Evolutionary conservation across 2,329 filamentous ascomycete species (phyloP).

Genomic region (Parascedosporium putredinis): DNA sequence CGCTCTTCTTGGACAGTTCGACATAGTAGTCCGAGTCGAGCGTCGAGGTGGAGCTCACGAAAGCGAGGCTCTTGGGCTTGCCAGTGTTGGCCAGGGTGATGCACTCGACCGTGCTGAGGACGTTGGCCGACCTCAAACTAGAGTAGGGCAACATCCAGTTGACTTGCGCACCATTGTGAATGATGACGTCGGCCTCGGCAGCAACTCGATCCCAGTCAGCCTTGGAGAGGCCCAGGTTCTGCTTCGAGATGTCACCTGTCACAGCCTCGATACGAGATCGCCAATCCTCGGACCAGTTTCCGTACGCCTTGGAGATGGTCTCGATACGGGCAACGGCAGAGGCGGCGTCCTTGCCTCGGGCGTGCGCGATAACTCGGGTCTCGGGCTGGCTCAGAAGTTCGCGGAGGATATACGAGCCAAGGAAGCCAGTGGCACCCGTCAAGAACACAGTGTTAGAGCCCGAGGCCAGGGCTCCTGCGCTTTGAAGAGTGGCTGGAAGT

Average conservation of each 20-base stretch:
- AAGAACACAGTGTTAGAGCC: slow-evolving; percentile 55
- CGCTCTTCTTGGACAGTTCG: slow-evolving; percentile 54
- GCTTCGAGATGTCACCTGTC: slow-evolving; percentile 62
- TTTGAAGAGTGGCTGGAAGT: slow-evolving; percentile 31
- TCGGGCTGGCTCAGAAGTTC: slow-evolving; percentile 53
- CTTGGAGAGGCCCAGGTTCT: slow-evolving; percentile 61
- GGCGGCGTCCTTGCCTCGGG: slow-evolving; percentile 55
- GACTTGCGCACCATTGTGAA: slow-evolving; percentile 74
- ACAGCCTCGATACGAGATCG: slow-evolving; percentile 53
- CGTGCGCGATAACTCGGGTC: slow-evolving; percentile 59
- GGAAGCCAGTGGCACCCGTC: slow-evolving; percentile 82
- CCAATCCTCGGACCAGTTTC: slow-evolving; percentile 68
- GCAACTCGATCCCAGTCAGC: slow-evolving; percentile 54
- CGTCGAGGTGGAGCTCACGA: slow-evolving; percentile 72
- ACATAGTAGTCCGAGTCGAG: slow-evolving; percentile 79
- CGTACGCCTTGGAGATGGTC: slow-evolving; percentile 63
- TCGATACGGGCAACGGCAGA: slow-evolving; percentile 55
- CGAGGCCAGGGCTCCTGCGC: slow-evolving; percentile 17
- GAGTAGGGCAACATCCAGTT: slow-evolving; percentile 78
- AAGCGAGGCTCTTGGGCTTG: slow-evolving; percentile 69
- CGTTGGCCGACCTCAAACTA: slow-evolving; percentile 62
- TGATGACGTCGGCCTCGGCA: slow-evolving; percentile 57
- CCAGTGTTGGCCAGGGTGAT: slow-evolving; percentile 66
- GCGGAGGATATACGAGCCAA: slow-evolving; percentile 69
- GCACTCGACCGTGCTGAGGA: slow-evolving; percentile 67